These are phyloP conservation scores for Picea glauca DNA, from an alignment of 75 land plant species.

Conservation along the genomic window DNA sequence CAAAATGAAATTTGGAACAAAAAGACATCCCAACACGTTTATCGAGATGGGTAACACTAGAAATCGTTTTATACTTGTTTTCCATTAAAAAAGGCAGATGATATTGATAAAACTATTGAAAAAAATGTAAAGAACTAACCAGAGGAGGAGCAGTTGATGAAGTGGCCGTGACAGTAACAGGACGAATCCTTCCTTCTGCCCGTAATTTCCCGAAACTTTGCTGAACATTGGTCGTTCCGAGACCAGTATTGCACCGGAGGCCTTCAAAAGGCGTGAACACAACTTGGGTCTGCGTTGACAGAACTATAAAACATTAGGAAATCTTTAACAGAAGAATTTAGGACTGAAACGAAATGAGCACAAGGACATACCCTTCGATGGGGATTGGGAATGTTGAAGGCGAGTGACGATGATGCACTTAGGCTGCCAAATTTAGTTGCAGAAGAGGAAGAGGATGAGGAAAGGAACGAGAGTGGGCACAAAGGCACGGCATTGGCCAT, in stretches of 20 bases:
- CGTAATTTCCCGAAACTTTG: background rate
- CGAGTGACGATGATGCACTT: too few relatives aligned
- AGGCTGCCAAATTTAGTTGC: too few relatives aligned
- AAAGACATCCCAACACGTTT: too few relatives aligned
- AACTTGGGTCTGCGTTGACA: background rate
- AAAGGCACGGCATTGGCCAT: too few relatives aligned
- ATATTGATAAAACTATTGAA: background rate
- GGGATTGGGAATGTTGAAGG: too few relatives aligned
- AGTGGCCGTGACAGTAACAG: background rate
- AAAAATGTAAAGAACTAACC: background rate
- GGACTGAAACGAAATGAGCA: too few relatives aligned
- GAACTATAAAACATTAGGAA: background rate
- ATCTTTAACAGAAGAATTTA: background rate
- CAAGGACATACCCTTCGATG: too few relatives aligned
- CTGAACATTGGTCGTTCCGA: background rate
- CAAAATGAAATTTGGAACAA: background rate
- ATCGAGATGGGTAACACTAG: too few relatives aligned
- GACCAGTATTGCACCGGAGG: background rate
- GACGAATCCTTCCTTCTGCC: background rate
- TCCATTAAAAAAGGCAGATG: background rate
- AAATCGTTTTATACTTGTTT: background rate
- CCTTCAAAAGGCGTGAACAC: background rate
- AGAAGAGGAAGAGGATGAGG: too few relatives aligned
- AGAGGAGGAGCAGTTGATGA: background rate
- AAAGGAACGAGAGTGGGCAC: too few relatives aligned